Evolutionary conservation across 2,329 filamentous ascomycete genomes (phyloP), one percentile per base, ranked within the genome.

Genomic region (Pseudocercospora pini-densiflorae): DNA sequence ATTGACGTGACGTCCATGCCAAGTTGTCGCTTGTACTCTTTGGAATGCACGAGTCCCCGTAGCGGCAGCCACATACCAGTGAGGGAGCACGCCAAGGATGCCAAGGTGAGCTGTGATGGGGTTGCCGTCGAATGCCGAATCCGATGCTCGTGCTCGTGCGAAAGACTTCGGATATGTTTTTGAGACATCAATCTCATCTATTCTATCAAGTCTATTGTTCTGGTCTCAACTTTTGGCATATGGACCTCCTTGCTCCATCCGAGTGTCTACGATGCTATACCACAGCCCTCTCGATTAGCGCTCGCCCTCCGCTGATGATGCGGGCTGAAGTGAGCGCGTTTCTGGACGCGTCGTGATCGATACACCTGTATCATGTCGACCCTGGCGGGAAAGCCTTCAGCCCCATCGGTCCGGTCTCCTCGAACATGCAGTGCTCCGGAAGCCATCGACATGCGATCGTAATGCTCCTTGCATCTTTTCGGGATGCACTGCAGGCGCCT

Each of bases 1-100:
- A 24, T 62, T 16, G 59, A 62, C 54, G 64, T 63, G 60, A 63
- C 60, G 60, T 63, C 60, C 55, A 57, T 45, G 64, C 64, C 61
- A 67, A 67, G 64, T 33, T 24, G 24, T 47, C 23, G 55, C 59
- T 59, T 61, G 59, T 21, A 33, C 49, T 57, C 24, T 45, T 57
- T 33, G 31, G 33, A 31, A 57, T 31, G 61, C 61, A 49, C 49
- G 61, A 45, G 61, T 33, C 8, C 4, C 45, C 16, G 9, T 19
- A 19, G 45, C 21, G 45, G 45, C 10, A 12, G 7, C 43, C 43
- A 45, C 40, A 45, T 45, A 45, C 40, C 40, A 51, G 47, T 23
- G 47, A 23, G 16, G 47, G 21, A 51, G 47, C n/a, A 21, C 5
- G 47, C 19, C n/a, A 51, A 24, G 21, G 12, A 24, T 54, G 51